phyloP scores from a whole-genome alignment of 768 basidiomycete genomes.

The Boletus rubescentipes region DNA sequence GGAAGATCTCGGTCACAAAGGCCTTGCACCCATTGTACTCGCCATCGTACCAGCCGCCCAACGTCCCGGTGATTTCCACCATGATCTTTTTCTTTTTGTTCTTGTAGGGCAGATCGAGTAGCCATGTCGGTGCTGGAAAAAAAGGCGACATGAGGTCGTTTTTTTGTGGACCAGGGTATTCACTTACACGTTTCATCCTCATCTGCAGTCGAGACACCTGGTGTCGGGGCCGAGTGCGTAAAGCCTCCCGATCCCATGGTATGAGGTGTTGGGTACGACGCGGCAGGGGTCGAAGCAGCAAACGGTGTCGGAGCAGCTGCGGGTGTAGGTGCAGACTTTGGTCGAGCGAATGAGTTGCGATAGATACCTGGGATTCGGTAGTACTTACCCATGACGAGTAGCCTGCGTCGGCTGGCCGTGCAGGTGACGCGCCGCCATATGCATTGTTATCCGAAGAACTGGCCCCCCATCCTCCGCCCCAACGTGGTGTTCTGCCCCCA shows the following conservation, averaged over 20 bases:
- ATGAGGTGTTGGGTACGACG: constrained; percentile 32
- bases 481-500: constrained; percentile 52
- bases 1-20: constrained; percentile 28
- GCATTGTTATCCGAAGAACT: constrained; percentile 18
- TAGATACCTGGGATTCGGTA: constrained; percentile 20
- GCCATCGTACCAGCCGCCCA: constrained; percentile 27
- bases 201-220: constrained; percentile 27
- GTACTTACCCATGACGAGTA: constrained; percentile 36
- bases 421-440: constrained; percentile 34
- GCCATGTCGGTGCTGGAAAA: constrained; percentile 27
- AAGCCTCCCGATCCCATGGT: constrained; percentile 26
- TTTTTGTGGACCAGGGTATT: not conserved
- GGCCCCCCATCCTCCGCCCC: constrained; percentile 34
- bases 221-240: constrained; percentile 31
- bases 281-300: constrained; percentile 31
- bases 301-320: constrained; percentile 41
- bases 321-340: constrained; percentile 38
- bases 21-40: constrained; percentile 30
- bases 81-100: constrained; percentile 27
- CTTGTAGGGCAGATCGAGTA: constrained; percentile 27
- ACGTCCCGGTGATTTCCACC: constrained; percentile 29
- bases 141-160: constrained; percentile 15
- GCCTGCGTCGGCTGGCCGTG: constrained; percentile 29
- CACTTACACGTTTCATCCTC: constrained; percentile 31
- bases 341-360: constrained; percentile 8